Base-by-base conservation (phyloP, 2,329 filamentous ascomycete genomes). In the Biscogniauxia mediterranea region DNA sequence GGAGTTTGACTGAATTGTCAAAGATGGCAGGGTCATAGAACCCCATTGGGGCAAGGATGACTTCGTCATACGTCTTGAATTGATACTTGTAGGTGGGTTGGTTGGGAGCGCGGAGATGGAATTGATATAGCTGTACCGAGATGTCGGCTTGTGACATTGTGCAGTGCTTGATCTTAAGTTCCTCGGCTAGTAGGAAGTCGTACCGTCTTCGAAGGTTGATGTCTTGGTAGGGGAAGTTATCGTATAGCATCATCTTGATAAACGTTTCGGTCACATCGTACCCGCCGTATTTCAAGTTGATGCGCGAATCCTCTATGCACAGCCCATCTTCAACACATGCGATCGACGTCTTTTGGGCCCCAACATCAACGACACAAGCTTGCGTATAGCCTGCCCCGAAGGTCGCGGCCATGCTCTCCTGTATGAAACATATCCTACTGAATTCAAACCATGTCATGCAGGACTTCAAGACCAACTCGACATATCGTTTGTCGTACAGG, bases 41-140 rank as follows among this genome's bases (percentile, higher is more conserved):
- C n/a, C 93, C 93, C 89, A 97, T 92, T 0, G 93, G 90, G 0
- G 95, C 90, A n/a, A 99, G 83, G 68, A 96, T 91, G 21, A 96
- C 90, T 75, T 98, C 95, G 68, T 99, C 95, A 71, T 98, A 99
- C 0, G 91, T 93, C 81, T 98, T 98, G 83, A 97, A 98, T 50
- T 88, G 86, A 76, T 96, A 98, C 76, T 97, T 97, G 65, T 89
- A 85, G 1, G 95, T 99, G 56, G 95, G 89, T 73, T 97, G 89
- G 57, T 92, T 93, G 1, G 91, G 89, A 9, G 91, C 91, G 26
- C 95, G 89, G 17, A 99, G 85, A 75, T 98, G 92, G 73, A 98
- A 98, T 69, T 96, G 89, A 78, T 87, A 92, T 3, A 92, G 83
- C 76, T 96, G 92, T 4, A 97, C 93, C 13, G 90, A 93, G 58